Percentiles rank a stretch among this genome's conserved stretches.
phyloP scores from a whole-genome alignment of 1,284 basidiomycete species.

The Ganoderma meredithae region DNA sequence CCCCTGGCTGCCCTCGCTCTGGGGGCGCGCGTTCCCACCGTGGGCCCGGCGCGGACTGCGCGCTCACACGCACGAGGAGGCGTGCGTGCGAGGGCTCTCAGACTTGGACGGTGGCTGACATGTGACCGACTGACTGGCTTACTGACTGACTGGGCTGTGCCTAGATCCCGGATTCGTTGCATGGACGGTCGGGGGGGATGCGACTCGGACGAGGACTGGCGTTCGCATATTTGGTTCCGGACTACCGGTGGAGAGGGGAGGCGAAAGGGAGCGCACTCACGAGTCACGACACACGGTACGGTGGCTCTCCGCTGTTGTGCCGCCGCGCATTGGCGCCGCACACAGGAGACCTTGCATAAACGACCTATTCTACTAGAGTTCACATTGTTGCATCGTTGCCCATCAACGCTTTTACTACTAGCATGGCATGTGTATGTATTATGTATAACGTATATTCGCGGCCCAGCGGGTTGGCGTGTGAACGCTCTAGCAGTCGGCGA shows the following conservation, averaged over 20 bases:
- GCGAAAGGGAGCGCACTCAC: background rate
- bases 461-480: slow-evolving; percentile 10
- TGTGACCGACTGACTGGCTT: slow-evolving; percentile 11
- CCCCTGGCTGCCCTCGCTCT: background rate
- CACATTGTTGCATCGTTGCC: slow-evolving; percentile 21
- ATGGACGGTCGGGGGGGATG: background rate
- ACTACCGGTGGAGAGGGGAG: background rate
- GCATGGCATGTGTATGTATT: slow-evolving; percentile 31
- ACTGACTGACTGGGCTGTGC: background rate
- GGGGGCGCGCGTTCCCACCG: slow-evolving; percentile 27
- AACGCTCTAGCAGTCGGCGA: slow-evolving; percentile 14
- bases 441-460: slow-evolving; percentile 25
- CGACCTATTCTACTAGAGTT: slow-evolving; percentile 31
- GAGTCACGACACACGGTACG: background rate
- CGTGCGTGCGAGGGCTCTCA: slow-evolving; percentile 26
- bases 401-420: slow-evolving; percentile 24
- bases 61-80: slow-evolving; percentile 29
- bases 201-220: background rate
- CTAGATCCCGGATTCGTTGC: slow-evolving; percentile 15
- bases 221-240: background rate
- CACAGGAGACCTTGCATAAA: background rate
- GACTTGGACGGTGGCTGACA: slow-evolving; percentile 24
- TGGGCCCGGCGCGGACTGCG: slow-evolving; percentile 14
- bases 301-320: background rate
- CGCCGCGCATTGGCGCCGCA: background rate